Conservation (phyloP, 208 protist genomes). For the Leptomonas seymouri region DNA sequence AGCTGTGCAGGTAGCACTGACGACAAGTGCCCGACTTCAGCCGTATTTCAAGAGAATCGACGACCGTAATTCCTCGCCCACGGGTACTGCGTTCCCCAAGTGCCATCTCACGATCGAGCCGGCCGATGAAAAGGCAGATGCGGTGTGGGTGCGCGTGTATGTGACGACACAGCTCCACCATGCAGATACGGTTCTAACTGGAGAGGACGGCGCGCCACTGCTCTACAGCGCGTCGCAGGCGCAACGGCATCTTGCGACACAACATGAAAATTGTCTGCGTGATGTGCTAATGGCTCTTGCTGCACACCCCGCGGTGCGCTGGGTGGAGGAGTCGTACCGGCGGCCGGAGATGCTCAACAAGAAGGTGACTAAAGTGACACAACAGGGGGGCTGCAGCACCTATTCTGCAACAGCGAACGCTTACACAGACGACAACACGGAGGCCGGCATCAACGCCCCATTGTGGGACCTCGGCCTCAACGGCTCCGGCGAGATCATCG, state of each 20-base stretch:
- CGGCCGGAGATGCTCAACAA: slow-evolving; percentile 44
- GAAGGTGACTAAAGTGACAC: slow-evolving; percentile 39
- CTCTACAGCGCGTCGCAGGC: not conserved
- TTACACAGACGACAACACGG: not conserved
- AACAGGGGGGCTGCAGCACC: slow-evolving; percentile 35
- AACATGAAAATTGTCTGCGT: not conserved
- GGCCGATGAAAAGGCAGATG: not conserved
- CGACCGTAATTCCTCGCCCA: not conserved
- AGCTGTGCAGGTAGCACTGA: slow-evolving; percentile 13
- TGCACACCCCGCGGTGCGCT: slow-evolving; percentile 66
- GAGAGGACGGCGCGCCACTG: not conserved
- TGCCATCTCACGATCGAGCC: slow-evolving; percentile 2
- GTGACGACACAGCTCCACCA: not conserved
- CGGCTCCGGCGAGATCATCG: slow-evolving; percentile 83
- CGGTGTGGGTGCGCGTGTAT: slow-evolving; percentile 9
- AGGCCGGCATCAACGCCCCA: slow-evolving; percentile 19
- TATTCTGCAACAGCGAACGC: not conserved
- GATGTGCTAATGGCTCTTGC: slow-evolving; percentile 34
- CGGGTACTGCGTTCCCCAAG: not conserved
- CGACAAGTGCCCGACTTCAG: slow-evolving; percentile 1
- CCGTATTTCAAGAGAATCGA: not conserved
- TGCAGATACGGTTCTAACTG: too few relatives aligned
- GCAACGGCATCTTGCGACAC: too few relatives aligned
- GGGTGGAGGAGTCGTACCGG: slow-evolving; percentile 54
- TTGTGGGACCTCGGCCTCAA: slow-evolving; percentile 71